Evolutionary conservation across 257 asterid species (phyloP).

Genomic region (Capsicum rhomboideum): DNA sequence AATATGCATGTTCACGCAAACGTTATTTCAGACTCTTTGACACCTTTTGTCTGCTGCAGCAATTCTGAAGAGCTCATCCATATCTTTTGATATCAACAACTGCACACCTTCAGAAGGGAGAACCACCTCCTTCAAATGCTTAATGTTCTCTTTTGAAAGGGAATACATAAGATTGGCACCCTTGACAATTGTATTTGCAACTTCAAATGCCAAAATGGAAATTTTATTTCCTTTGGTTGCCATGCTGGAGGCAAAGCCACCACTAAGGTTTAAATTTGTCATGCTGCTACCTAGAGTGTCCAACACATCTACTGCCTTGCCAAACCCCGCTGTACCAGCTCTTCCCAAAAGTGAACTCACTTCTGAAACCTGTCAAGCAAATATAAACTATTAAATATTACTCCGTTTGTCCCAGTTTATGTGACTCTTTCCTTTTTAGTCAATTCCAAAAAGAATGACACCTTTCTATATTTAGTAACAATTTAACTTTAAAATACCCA

Average conservation of each 20-base stretch:
- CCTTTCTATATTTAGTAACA: not conserved
- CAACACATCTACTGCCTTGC: constrained; percentile 90
- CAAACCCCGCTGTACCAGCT: constrained; percentile 49
- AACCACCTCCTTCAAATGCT: constrained; percentile 71
- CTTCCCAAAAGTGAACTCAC: constrained; percentile 83
- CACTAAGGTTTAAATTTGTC: constrained; percentile 75
- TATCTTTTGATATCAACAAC: constrained; percentile 60
- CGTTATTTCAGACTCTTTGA: not conserved
- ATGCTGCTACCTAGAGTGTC: constrained; percentile 97
- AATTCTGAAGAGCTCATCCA: constrained; percentile 76
- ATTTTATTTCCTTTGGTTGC: constrained; percentile 73
- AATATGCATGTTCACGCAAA: not conserved
- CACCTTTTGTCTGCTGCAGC: constrained; percentile 96
- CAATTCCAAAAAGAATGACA: not conserved
- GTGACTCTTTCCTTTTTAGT: not conserved
- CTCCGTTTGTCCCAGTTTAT: not conserved
- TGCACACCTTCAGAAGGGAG: constrained; percentile 93
- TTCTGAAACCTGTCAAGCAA: constrained; percentile 72
- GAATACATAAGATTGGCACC: constrained; percentile 90
- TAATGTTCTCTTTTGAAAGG: constrained; percentile 63
- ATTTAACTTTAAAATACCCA: not conserved
- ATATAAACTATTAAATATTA: not conserved
- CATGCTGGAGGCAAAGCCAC: constrained; percentile 87
- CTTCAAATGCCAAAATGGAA: constrained; percentile 89
- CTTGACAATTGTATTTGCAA: constrained; percentile 90